Evolutionary conservation across 495 filamentous ascomycete genomes (phyloP).

Genomic region (Rhizodiscina lignyota): DNA sequence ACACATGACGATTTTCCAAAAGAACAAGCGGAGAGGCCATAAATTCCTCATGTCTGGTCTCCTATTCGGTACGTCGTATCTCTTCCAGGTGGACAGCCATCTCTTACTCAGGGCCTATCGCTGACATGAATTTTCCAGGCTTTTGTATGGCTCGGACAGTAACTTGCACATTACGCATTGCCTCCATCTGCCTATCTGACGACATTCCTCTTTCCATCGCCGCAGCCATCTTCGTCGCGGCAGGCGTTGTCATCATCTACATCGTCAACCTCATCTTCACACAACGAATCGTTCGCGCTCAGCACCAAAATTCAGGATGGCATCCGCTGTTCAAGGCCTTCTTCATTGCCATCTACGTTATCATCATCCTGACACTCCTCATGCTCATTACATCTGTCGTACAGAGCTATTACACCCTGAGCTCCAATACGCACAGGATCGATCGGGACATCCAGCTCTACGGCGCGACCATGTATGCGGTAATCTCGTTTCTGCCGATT

Average conservation of each 20-base stretch:
- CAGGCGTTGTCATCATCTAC: slow-evolving; percentile 65
- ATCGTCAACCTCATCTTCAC: slow-evolving; percentile 66
- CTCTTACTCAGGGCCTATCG: neutral
- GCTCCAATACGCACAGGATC: slow-evolving; percentile 27
- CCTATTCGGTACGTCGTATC: slow-evolving; percentile 8
- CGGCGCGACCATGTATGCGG: slow-evolving; percentile 46
- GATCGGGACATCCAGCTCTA: slow-evolving; percentile 51
- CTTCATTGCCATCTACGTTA: slow-evolving; percentile 43
- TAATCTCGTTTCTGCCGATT: slow-evolving; percentile 61
- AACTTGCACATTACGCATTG: slow-evolving; percentile 16
- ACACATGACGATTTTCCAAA: slow-evolving; percentile 16
- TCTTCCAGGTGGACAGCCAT: neutral
- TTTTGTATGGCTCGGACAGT: slow-evolving; percentile 22
- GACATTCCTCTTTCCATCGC: slow-evolving; percentile 21
- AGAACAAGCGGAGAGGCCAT: slow-evolving; percentile 8
- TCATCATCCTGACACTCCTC: slow-evolving; percentile 41
- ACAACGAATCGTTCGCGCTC: slow-evolving; percentile 59
- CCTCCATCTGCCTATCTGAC: slow-evolving; percentile 4
- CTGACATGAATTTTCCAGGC: slow-evolving; percentile 8
- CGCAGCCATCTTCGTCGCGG: slow-evolving; percentile 40
- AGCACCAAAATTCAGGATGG: slow-evolving; percentile 58
- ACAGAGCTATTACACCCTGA: slow-evolving; percentile 48
- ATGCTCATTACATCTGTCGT: slow-evolving; percentile 55
- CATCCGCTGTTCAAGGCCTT: slow-evolving; percentile 19
- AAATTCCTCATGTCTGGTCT: slow-evolving; percentile 10